Evolutionary conservation across 805 yeast genomes (phyloP), one percentile per base, ranked within the genome.

Genomic region (Zygosaccharomyces bisporus): DNA sequence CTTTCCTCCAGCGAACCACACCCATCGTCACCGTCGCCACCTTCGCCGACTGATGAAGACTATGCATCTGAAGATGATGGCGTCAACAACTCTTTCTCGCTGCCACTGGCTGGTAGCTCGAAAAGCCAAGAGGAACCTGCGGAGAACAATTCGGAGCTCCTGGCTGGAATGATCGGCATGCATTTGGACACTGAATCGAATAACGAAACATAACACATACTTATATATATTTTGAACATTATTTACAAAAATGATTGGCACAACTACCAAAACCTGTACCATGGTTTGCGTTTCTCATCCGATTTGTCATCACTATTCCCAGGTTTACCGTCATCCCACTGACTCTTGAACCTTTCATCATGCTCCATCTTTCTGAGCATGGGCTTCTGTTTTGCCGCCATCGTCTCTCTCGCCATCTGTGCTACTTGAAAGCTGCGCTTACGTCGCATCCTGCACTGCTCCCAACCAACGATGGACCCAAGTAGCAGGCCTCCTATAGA

Each of bases 391-490:
- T 67, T 66, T 4, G 52, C 52, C 12, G 66, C 66, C 18, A 67
- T 67, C 1, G 68, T 70, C 46, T 76, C 76, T 54, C 79, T 81
- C 0, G 95, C 95, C 56, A 76, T 65, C 46, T 78, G 80, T 38
- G 90, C 83, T 45, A 81, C 80, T 48, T 76, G 75, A 60, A 79
- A 74, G 43, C 85, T 79, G 50, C 78, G 76, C 56, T 82, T 73
- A 61, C 95, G 73, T 37, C 79, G 73, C 39, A 79, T 72, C 46
- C 95, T 73, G 63, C 98, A 90, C 65, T 88, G 95, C 61, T 90
- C 96, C 96, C 96, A 90, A 1, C 95, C 86, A 20, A 86, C 80
- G 0, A 86, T 73, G 35, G 86, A 80, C 0, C 96, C 96, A 16
- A 88, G 61, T 44, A 86, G 65, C 51, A 88, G 77, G 3, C 93